Evolutionary conservation across 371 early-diverging fungal species (phyloP).

Genomic region (Mortierella sp.): DNA sequence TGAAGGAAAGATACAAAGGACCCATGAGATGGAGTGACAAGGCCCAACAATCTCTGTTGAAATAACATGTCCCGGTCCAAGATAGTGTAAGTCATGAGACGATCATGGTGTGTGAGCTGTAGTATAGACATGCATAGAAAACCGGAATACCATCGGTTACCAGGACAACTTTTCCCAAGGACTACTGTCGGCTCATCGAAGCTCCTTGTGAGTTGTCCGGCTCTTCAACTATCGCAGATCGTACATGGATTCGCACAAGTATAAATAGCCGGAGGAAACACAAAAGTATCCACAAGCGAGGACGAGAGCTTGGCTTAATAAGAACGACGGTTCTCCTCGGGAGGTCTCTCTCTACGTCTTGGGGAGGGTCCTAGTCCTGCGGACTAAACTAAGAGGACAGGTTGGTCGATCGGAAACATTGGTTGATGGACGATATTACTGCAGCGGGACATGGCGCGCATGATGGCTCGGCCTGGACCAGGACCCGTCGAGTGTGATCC

Average conservation of each 20-base stretch:
- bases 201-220: too few species aligned
- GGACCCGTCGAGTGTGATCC: too few species aligned
- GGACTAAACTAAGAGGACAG: slow-evolving; percentile 15
- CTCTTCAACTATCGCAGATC: too few species aligned
- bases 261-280: too few species aligned
- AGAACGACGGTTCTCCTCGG: not conserved
- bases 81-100: slow-evolving; percentile 36
- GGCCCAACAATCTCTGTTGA: slow-evolving; percentile 26
- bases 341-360: not conserved
- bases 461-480: not conserved
- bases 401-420: not conserved
- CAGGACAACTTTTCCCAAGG: too few species aligned
- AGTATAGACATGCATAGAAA: too few species aligned
- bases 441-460: not conserved
- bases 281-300: too few species aligned
- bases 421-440: not conserved
- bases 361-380: slow-evolving; percentile 1
- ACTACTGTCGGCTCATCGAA: too few species aligned
- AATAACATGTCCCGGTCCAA: slow-evolving; percentile 33
- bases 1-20: slow-evolving; percentile 62
- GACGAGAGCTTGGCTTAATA: too few species aligned
- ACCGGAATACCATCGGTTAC: too few species aligned
- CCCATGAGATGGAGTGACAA: slow-evolving; percentile 36
- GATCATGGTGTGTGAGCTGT: slow-evolving; percentile 40
- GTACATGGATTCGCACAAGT: too few species aligned